Evolutionary conservation across 1,284 basidiomycete genomes (phyloP).

Genomic region (Violaceomyces palustris): DNA sequence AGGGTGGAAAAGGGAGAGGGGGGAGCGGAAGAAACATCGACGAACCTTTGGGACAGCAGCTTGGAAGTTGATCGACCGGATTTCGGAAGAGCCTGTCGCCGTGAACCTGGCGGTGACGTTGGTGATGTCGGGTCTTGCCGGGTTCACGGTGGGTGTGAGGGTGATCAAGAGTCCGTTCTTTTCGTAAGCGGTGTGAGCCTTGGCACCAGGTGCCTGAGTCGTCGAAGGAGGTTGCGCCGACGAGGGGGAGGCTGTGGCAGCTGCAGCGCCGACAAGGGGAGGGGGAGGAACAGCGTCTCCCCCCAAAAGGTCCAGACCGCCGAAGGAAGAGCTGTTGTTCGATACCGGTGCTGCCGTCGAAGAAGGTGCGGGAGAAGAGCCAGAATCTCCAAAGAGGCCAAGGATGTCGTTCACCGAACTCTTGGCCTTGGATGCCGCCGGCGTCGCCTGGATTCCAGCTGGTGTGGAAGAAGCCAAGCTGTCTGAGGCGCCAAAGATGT

Average conservation of each 20-base stretch:
- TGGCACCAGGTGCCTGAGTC: conserved; percentile 51
- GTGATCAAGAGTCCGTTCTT: conserved; percentile 84
- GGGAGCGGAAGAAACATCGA: conserved; percentile 17
- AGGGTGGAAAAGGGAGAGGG: too few relatives aligned
- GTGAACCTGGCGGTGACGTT: conserved; percentile 87
- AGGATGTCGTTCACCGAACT: conserved; percentile 83
- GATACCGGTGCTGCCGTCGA: conserved; percentile 2
- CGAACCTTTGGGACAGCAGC: conserved; percentile 94
- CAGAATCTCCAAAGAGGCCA: conserved; percentile 68
- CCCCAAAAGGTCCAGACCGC: conserved; percentile 49
- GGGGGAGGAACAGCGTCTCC: conserved; percentile 54
- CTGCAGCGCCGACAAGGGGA: conserved; percentile 70
- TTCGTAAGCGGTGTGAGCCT: conserved; percentile 81
- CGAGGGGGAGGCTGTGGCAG: conserved; percentile 5
- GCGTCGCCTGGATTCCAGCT: conserved; percentile 2
- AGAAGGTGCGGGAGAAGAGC: conserved; percentile 19
- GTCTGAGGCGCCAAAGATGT: conserved; percentile 73
- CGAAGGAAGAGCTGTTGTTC: conserved; percentile 3
- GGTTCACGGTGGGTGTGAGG: conserved; percentile 75
- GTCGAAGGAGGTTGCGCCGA: neutral
- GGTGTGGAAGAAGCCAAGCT: conserved; percentile 54
- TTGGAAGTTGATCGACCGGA: conserved; percentile 75
- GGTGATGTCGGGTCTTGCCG: conserved; percentile 75
- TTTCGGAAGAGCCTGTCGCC: conserved; percentile 58
- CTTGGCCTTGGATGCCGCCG: conserved; percentile 52